phyloP scores from a whole-genome alignment of 345 rosid species.

The Aquilaria malaccensis region DNA sequence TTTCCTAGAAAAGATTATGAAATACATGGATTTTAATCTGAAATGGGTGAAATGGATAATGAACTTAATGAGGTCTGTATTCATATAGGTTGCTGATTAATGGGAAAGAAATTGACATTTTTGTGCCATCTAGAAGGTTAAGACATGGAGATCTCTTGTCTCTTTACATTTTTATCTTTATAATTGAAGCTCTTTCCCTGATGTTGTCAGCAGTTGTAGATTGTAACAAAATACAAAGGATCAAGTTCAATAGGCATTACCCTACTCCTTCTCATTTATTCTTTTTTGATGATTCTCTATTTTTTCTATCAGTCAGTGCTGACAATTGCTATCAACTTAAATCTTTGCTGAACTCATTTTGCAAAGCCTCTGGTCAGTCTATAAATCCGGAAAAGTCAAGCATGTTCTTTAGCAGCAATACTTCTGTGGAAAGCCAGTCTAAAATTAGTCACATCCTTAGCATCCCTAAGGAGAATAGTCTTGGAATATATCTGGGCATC shows the following conservation, averaged over 20 bases:
- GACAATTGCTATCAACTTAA: neutral
- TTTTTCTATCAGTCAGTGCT: too few species aligned
- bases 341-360: neutral
- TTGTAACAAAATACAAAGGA: too few species aligned
- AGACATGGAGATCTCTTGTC: neutral
- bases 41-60: neutral
- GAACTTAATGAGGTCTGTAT: neutral
- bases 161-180: neutral
- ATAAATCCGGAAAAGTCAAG: neutral
- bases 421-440: too few species aligned
- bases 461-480: too few species aligned
- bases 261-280: neutral
- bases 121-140: neutral
- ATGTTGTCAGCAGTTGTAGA: neutral
- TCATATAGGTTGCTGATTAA: neutral
- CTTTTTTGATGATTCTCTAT: neutral
- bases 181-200: too few species aligned
- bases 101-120: neutral
- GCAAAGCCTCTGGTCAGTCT: neutral
- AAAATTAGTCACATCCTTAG: neutral
- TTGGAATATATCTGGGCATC: neutral
- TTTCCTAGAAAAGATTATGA: too few species aligned
- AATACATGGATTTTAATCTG: constrained; percentile 21
- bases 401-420: neutral
- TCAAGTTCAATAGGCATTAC: neutral